phyloP scores from a whole-genome alignment of 371 early-diverging fungal species.

The Rhizomucor pusillus region DNA sequence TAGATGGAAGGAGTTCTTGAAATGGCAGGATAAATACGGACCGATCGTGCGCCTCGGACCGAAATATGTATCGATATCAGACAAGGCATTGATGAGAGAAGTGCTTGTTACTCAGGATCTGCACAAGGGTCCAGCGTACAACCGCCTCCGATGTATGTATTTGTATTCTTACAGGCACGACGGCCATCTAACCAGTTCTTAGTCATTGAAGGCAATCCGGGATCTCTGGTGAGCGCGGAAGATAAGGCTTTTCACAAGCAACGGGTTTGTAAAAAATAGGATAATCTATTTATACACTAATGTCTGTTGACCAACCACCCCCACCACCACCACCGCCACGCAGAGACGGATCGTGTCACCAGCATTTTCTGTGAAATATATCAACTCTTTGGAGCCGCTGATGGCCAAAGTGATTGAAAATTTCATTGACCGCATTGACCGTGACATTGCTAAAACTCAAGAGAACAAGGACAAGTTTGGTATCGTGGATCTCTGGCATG shows the following conservation, averaged over 20 bases:
- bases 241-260: slow-evolving; percentile 3
- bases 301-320: no score
- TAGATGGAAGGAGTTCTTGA: slow-evolving; percentile 3
- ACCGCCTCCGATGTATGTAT: not conserved
- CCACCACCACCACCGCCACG: not conserved
- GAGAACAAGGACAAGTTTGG: slow-evolving; percentile 8
- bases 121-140: slow-evolving; percentile 6
- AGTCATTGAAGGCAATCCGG: not conserved
- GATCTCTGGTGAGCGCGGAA: not conserved
- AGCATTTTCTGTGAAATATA: slow-evolving; percentile 39
- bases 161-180: not conserved
- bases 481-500: slow-evolving; percentile 25
- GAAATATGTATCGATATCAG: slow-evolving; percentile 9
- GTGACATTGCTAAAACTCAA: slow-evolving; percentile 7
- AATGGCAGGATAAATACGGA: slow-evolving; percentile 16
- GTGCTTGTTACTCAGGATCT: slow-evolving; percentile 11
- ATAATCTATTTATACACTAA: not conserved
- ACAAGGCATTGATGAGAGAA: slow-evolving; percentile 25
- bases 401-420: slow-evolving; percentile 14
- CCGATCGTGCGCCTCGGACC: slow-evolving; percentile 13
- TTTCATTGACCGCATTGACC: slow-evolving; percentile 15
- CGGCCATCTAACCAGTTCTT: no score
- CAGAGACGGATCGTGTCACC: slow-evolving; percentile 37
- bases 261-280: no score
- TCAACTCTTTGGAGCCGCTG: slow-evolving; percentile 33